Percentiles rank a stretch among this genome's conserved stretches.
These are phyloP conservation scores for Stephania japonica DNA, from an alignment of 164 flowering plant genomes.

Conservation along the genomic window DNA sequence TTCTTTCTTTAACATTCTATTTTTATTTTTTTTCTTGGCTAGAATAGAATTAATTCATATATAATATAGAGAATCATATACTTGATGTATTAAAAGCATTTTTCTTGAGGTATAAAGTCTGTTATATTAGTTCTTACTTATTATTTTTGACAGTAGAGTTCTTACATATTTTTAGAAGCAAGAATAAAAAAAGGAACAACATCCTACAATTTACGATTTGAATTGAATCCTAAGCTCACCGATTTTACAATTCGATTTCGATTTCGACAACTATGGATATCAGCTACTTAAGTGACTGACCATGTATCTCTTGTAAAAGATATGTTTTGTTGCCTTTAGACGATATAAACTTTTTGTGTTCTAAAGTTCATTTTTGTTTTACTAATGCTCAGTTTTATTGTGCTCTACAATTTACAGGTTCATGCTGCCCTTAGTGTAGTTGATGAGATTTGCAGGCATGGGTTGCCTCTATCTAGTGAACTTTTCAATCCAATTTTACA, in stretches of 20 bases:
- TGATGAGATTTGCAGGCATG: slow-evolving; percentile 50
- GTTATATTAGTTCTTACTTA: too few relatives aligned
- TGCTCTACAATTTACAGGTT: slow-evolving; percentile 37
- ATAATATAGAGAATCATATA: too few relatives aligned
- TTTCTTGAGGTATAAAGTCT: too few relatives aligned
- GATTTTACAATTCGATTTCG: neutral
- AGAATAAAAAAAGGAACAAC: too few relatives aligned
- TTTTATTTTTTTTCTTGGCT: too few relatives aligned
- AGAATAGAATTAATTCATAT: too few relatives aligned
- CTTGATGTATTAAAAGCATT: too few relatives aligned
- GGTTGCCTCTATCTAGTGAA: slow-evolving; percentile 37
- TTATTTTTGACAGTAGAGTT: too few relatives aligned
- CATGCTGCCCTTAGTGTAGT: slow-evolving; percentile 67
- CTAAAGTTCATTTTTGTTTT: neutral
- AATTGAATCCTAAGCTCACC: neutral
- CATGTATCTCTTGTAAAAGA: neutral
- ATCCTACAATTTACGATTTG: too few relatives aligned
- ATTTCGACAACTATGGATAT: neutral
- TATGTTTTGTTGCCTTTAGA: neutral
- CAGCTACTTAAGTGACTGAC: neutral
- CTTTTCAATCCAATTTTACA: slow-evolving; percentile 41
- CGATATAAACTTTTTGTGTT: neutral
- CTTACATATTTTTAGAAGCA: too few relatives aligned
- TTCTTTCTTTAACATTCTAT: too few relatives aligned
- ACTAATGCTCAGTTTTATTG: neutral